Evolutionary conservation across 768 basidiomycete species (phyloP).

Genomic region (Auricularia sp.): DNA sequence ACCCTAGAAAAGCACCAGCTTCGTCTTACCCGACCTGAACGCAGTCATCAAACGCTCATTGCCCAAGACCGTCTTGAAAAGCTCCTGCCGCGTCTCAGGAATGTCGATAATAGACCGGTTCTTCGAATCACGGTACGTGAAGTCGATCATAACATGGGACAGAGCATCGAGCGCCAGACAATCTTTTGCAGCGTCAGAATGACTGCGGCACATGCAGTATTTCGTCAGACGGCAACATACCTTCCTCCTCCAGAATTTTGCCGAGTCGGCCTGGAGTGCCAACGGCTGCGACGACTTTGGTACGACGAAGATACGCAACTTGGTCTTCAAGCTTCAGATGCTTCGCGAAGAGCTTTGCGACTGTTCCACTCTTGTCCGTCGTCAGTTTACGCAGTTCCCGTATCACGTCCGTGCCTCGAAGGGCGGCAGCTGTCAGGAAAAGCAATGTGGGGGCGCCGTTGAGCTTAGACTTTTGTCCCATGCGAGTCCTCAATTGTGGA

Average conservation of each 20-base stretch:
- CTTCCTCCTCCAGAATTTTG: constrained; percentile 43
- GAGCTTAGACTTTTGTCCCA: constrained; percentile 65
- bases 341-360: constrained; percentile 91
- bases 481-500: constrained; percentile 55
- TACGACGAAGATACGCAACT: constrained; percentile 67
- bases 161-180: constrained; percentile 62
- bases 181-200: constrained; percentile 33
- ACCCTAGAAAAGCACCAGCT: constrained; percentile 66
- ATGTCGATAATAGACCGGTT: constrained; percentile 67
- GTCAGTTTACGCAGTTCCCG: constrained; percentile 57
- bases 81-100: constrained; percentile 72
- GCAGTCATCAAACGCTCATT: constrained; percentile 48
- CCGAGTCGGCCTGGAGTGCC: constrained; percentile 89
- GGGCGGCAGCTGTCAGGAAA: constrained; percentile 77
- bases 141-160: constrained; percentile 75
- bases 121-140: constrained; percentile 65
- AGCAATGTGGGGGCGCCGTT: constrained; percentile 82
- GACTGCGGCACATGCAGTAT: not conserved
- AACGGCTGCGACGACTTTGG: constrained; percentile 80
- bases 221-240: not conserved
- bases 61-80: constrained; percentile 66
- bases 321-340: constrained; percentile 90
- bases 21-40: constrained; percentile 61
- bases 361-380: constrained; percentile 79
- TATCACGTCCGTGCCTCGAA: constrained; percentile 84